Conservation (phyloP, 495 filamentous ascomycete genomes). For the Aspergillus leporis region DNA sequence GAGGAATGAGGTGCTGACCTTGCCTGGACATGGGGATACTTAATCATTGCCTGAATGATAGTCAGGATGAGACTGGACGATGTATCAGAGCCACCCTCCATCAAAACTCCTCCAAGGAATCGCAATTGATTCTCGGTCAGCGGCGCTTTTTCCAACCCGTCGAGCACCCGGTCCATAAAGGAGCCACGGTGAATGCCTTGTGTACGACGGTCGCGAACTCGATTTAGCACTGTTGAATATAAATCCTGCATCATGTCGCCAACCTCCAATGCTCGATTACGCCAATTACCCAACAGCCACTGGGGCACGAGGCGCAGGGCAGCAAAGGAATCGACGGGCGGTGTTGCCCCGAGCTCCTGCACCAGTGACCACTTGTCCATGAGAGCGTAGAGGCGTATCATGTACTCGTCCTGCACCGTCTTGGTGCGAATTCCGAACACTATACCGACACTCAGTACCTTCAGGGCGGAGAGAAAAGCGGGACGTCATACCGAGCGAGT, state of each 20-base stretch:
- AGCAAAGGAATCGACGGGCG: conserved; percentile 37
- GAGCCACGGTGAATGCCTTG: conserved; percentile 32
- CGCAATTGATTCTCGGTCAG: conserved; percentile 38
- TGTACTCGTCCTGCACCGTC: conserved; percentile 48
- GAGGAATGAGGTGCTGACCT: too few species aligned
- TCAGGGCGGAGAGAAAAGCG: not conserved
- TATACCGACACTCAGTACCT: conserved; percentile 27
- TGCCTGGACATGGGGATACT: conserved; percentile 43
- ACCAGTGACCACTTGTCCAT: conserved; percentile 47
- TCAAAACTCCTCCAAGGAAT: conserved; percentile 44
- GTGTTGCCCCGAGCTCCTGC: conserved; percentile 41
- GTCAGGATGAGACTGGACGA: conserved; percentile 38
- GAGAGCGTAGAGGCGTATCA: conserved; percentile 55
- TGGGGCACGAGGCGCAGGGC: conserved; percentile 29
- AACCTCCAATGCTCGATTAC: conserved; percentile 39
- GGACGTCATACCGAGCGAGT: conserved; percentile 11
- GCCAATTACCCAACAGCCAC: conserved; percentile 25
- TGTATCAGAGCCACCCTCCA: conserved; percentile 47
- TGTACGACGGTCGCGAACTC: conserved; percentile 32
- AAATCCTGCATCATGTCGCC: conserved; percentile 32
- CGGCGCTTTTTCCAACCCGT: conserved; percentile 27
- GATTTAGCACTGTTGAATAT: conserved; percentile 40
- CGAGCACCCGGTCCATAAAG: conserved; percentile 37
- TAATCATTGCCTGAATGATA: conserved; percentile 45
- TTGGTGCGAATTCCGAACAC: conserved; percentile 54